phyloP scores from a whole-genome alignment of 2,329 filamentous ascomycete genomes.

The Cytospora schulzeri region DNA sequence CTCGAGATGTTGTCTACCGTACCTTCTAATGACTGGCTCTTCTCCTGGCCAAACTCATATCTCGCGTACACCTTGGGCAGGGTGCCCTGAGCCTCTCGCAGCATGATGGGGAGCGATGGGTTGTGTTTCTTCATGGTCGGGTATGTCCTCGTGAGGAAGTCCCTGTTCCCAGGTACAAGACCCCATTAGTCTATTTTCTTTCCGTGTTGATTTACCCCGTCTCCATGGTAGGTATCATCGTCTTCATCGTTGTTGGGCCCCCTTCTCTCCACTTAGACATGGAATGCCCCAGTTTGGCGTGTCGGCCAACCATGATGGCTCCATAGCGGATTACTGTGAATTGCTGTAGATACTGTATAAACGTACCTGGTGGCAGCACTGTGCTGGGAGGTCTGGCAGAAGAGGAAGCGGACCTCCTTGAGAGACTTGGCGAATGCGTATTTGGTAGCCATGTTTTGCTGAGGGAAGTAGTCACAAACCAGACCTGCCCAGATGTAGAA shows the following conservation, averaged over 20 bases:
- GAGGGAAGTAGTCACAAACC: conserved; percentile 28
- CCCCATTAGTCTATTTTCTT: background rate
- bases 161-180: conserved; percentile 51
- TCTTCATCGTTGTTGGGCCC: too few relatives aligned
- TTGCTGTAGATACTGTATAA: too few relatives aligned
- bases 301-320: conserved; percentile 17
- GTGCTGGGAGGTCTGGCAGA: conserved; percentile 92
- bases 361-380: conserved; percentile 85
- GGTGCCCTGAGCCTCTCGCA: conserved; percentile 86
- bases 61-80: conserved; percentile 86
- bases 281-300: background rate
- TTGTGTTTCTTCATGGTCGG: conserved; percentile 99
- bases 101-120: conserved; percentile 87
- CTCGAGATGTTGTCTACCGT: background rate
- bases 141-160: conserved; percentile 88
- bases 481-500: too few relatives aligned
- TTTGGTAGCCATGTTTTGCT: conserved; percentile 79
- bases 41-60: conserved; percentile 69
- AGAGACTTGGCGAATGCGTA: conserved; percentile 87
- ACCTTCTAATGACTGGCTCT: conserved; percentile 59
- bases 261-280: background rate
- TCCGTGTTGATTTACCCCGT: background rate
- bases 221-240: too few relatives aligned
- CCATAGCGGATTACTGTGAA: conserved; percentile 36
- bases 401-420: conserved; percentile 95